A percentile compares a stretch with the other conserved stretches of the same genome.
Conservation (phyloP, 2,329 filamentous ascomycete genomes). For the Ascochyta rabiei region DNA sequence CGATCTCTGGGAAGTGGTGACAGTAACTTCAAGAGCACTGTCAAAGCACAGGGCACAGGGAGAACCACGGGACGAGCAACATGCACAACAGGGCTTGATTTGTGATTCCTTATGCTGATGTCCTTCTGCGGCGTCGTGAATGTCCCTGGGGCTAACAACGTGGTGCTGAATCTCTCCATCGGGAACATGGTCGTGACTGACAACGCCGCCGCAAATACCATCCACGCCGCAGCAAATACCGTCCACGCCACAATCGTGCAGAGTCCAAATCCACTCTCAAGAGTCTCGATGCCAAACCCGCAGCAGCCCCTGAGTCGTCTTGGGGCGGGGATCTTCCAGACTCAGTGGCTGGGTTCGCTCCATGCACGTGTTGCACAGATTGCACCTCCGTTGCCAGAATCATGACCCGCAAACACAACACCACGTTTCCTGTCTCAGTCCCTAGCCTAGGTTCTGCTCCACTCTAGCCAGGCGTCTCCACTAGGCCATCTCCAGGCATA, state of each 20-base stretch:
- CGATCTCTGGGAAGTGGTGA: slow-evolving; percentile 1
- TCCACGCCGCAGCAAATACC: slow-evolving; percentile 3
- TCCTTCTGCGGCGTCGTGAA: slow-evolving; percentile 1
- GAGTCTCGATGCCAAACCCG: slow-evolving; percentile 1
- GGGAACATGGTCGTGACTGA: slow-evolving; percentile 2
- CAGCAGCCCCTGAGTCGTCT: slow-evolving; percentile 7
- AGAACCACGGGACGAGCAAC: background rate
- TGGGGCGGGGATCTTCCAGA: background rate
- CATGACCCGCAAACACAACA: slow-evolving; percentile 10
- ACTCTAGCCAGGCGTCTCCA: background rate
- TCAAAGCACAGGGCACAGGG: slow-evolving; percentile 5
- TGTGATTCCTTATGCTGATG: background rate
- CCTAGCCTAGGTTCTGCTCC: slow-evolving; percentile 1
- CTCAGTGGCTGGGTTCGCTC: slow-evolving; percentile 3
- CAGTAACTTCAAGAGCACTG: background rate
- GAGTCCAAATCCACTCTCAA: background rate
- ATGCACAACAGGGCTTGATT: slow-evolving; percentile 14
- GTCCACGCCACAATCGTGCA: slow-evolving; percentile 1
- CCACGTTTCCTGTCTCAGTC: slow-evolving; percentile 10
- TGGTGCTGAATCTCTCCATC: slow-evolving; percentile 1
- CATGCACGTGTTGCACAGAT: slow-evolving; percentile 8
- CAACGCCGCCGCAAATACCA: slow-evolving; percentile 1
- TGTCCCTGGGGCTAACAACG: background rate
- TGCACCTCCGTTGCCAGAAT: background rate
- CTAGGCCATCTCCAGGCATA: background rate